phyloP scores from a whole-genome alignment of 2,329 filamentous ascomycete species.

The Dactylellina drechsleri region DNA sequence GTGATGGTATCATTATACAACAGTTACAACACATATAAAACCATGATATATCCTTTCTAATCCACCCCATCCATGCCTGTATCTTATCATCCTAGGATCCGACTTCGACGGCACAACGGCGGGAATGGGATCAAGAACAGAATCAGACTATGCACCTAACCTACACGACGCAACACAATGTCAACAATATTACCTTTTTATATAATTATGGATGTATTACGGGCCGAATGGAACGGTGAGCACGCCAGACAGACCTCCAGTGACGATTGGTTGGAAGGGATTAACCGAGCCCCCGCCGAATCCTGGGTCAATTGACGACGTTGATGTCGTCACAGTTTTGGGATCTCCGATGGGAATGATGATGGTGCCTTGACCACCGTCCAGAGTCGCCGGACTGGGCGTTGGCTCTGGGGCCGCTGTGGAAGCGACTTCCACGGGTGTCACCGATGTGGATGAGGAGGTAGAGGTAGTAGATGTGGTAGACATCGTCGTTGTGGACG shows the following conservation, averaged over 20 bases:
- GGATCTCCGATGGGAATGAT: constrained; percentile 35
- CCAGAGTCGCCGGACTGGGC: neutral
- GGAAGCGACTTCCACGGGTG: neutral
- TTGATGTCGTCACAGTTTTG: neutral
- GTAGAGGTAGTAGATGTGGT: constrained; percentile 2
- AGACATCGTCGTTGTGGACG: neutral
- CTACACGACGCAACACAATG: too few relatives aligned
- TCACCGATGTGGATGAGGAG: constrained; percentile 1
- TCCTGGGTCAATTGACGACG: constrained; percentile 20
- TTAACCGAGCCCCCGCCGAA: constrained; percentile 36
- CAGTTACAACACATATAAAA: constrained; percentile 37
- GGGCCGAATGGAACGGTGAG: constrained; percentile 28
- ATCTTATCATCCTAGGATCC: too few relatives aligned
- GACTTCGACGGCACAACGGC: too few relatives aligned
- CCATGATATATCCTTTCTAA: neutral
- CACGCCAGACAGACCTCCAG: constrained; percentile 7
- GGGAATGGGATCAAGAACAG: too few relatives aligned
- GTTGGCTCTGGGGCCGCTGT: constrained; percentile 8
- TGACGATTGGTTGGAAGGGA: constrained; percentile 29
- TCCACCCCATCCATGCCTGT: too few relatives aligned
- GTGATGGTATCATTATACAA: constrained; percentile 48
- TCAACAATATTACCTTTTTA: too few relatives aligned
- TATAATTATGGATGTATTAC: neutral
- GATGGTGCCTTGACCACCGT: constrained; percentile 13
- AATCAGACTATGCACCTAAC: too few relatives aligned